phyloP scores from a whole-genome alignment of 2,329 filamentous ascomycete species.

The Sarocladium strictum region DNA sequence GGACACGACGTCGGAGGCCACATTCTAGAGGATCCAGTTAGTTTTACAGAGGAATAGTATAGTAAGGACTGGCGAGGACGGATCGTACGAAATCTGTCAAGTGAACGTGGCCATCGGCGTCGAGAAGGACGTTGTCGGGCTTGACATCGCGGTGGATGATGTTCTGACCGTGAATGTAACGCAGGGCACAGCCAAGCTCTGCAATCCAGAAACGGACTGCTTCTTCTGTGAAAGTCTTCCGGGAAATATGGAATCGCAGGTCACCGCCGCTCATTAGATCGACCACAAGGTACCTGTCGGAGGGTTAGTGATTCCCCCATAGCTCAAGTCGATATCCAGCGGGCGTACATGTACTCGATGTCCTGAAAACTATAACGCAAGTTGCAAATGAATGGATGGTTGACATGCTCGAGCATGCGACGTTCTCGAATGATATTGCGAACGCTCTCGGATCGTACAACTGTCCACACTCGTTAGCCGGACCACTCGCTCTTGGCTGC shows the following conservation, averaged over 20 bases:
- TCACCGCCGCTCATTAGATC: constrained; percentile 98
- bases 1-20: constrained; percentile 86
- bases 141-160: constrained; percentile 92
- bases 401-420: constrained; percentile 95
- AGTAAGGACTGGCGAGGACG: neutral
- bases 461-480: constrained; percentile 38
- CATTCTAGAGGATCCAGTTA: constrained; percentile 59
- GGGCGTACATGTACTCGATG: constrained; percentile 87
- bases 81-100: constrained; percentile 86
- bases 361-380: constrained; percentile 98
- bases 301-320: neutral
- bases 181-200: constrained; percentile 83
- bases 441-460: constrained; percentile 95
- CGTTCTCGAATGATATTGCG: constrained; percentile 97
- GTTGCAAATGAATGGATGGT: constrained; percentile 97
- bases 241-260: constrained; percentile 92
- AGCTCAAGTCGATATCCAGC: neutral
- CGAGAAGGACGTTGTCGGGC: constrained; percentile 84
- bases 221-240: constrained; percentile 97
- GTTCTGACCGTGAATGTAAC: constrained; percentile 78
- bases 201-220: constrained; percentile 96
- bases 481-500: neutral
- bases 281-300: constrained; percentile 82
- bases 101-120: constrained; percentile 90
- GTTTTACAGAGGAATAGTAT: neutral